Percentiles rank a stretch among this genome's conserved stretches.
These are phyloP conservation scores for Chlamydomonas eustigma DNA, from an alignment of 139 green algal species.

Conservation along the genomic window DNA sequence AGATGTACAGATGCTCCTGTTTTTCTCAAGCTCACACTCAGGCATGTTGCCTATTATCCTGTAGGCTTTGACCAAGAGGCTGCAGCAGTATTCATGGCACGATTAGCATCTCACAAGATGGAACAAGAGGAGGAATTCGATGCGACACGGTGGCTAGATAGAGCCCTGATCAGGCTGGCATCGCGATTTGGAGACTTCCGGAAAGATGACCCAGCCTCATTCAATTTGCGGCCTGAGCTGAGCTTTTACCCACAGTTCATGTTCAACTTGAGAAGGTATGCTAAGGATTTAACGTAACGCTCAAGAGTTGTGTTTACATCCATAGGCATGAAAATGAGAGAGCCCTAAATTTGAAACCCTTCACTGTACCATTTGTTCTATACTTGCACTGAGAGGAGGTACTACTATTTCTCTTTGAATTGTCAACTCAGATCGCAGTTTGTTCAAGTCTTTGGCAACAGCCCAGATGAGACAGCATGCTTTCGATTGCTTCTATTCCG, in stretches of 20 bases:
- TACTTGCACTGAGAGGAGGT: no score
- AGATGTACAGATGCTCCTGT: no score
- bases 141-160: slow-evolving; percentile 89
- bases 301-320: no score
- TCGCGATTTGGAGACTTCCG: slow-evolving; percentile 46
- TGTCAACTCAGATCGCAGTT: slow-evolving; percentile 26
- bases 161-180: slow-evolving; percentile 73
- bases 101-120: slow-evolving; percentile 81
- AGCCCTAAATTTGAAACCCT: no score
- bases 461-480: slow-evolving; percentile 95
- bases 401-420: no score
- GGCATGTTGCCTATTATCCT: not conserved
- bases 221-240: slow-evolving; percentile 83
- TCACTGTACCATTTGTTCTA: no score
- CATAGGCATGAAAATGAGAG: no score
- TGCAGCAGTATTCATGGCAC: slow-evolving; percentile 83
- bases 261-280: slow-evolving; percentile 88
- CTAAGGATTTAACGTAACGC: no score
- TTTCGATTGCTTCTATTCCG: slow-evolving; percentile 84
- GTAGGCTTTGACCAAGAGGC: slow-evolving; percentile 95
- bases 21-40: no score
- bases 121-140: slow-evolving; percentile 96
- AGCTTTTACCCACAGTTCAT: slow-evolving; percentile 98
- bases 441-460: slow-evolving; percentile 87
- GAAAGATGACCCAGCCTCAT: slow-evolving; percentile 91